phyloP scores from a whole-genome alignment of 371 early-diverging fungal species.

The Nosema muscidifuracis region DNA sequence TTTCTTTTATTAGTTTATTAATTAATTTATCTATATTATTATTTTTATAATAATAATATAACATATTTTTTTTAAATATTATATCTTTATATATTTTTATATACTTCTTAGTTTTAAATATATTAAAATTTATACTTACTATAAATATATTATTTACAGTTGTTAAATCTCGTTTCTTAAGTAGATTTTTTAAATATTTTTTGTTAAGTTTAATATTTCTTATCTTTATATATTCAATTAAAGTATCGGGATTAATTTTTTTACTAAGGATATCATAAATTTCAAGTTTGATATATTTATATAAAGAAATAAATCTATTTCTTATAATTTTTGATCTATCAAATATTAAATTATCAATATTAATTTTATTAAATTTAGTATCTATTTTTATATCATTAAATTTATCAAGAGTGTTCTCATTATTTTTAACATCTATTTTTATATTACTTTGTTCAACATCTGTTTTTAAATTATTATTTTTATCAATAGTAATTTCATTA shows the following conservation, averaged over 20 bases:
- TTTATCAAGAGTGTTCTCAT: no score
- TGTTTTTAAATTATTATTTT: no score
- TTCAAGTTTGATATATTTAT: background rate
- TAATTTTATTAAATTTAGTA: no score
- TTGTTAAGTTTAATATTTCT: background rate
- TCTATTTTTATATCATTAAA: no score
- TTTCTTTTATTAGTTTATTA: background rate
- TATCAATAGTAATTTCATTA: no score
- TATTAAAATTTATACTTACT: background rate
- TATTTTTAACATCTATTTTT: no score
- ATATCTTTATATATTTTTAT: background rate
- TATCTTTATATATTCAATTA: background rate
- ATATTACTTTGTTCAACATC: no score
- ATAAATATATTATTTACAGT: background rate
- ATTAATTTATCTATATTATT: background rate
- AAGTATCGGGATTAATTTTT: no score
- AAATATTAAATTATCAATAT: background rate
- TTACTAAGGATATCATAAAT: no score
- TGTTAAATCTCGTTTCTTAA: background rate
- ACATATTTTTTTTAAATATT: no score
- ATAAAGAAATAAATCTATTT: background rate
- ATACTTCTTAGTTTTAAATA: background rate
- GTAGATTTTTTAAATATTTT: background rate
- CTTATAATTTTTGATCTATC: background rate
- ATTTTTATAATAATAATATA: background rate